Evolutionary conservation across 2,329 filamentous ascomycete genomes (phyloP), one percentile per base, ranked within the genome.

Genomic region (Remersonia thermophila): DNA sequence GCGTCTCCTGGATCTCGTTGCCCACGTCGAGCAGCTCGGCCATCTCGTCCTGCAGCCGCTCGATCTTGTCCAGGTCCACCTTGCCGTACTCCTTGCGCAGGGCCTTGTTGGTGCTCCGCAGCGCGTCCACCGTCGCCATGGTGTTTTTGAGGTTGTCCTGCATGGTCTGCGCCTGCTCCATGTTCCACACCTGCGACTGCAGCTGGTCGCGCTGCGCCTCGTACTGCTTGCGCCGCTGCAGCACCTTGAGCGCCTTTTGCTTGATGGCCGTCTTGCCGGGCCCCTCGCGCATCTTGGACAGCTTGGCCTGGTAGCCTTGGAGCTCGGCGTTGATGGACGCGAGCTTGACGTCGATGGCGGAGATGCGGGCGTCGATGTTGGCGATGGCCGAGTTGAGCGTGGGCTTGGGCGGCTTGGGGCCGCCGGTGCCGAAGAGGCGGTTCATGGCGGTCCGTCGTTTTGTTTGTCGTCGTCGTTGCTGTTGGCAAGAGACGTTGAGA

Each of bases 141-240:
- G 91, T 89, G 60, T 96, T 96, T 60, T 93, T 91, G 36, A 98
- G 73, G 55, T 96, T 96, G 63, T 96, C 89, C 65, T 93, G 86
- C 89, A 96, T 95, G 72, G 87, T 93, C 56, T 83, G 82, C 3
- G 89, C 87, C 62, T 95, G 87, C 64, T 96, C 87, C 87, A 98
- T 95, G 64, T 96, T 96, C 87, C 87, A 96, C 15, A 84, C 84
- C 63, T 98, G 91, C 47, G 80, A 73, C 62, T 93, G 83, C 36
- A 96, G 77, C 62, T 96, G 87, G 53, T 95, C 86, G 47, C 89
- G 84, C 61, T 95, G 86, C 3, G 75, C 71, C 62, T 98, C 91
- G 74, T 94, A 93, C 61, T 87, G 80, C 57, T 93, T 94, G 49
- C 89, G 81, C 40, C 86, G 82, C 63, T 94, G 85, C 2, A 96